Base-by-base conservation (phyloP, 768 basidiomycete genomes). In the Crassisporium funariophilum region DNA sequence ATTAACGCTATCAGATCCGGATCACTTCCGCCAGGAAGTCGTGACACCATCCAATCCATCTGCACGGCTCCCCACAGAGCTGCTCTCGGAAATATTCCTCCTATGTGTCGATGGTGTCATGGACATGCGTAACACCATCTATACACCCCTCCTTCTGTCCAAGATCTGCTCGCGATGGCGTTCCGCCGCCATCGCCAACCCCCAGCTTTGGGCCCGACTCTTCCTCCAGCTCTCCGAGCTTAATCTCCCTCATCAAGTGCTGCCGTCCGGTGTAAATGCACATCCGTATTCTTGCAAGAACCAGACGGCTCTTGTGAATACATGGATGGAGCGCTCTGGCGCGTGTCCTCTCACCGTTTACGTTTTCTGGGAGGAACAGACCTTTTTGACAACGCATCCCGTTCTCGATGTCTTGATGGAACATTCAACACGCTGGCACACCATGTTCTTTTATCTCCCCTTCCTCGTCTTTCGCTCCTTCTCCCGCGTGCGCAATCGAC, bases 81-180 rank as follows among this genome's bases (percentile, higher is more conserved):
- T 73, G 19, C 52, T 74, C 17, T 74, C 72, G 17, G 68, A 71
- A 50, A 71, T 74, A 46, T 74, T 74, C 50, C 60, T 73, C n/a
- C 62, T 69, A 31, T 68, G 68, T 52, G 62, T 66, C 19, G 65
- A 67, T 46, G 66, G 66, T 23, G 58, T 52, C 39, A 60, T 72
- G 54, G 69, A 67, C 52, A 49, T 37, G 10, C 47, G 52, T 29
- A 69, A 70, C 48, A 72, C 73, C 8, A 70, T 72, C 47, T 47
- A 62, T 21, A 59, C 64, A 22, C 73, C 73, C 13, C 66, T 74
- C 21, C 64, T 70, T 25, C 59, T 74, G 16, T 67, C 70, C 5
- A 63, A 65, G 39, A 66, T 72, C 47, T 74, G 73, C 55, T 61
- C 59, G 33, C 59, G 64, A 41, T 74, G 73, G 73, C 66, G 73